Conservation (phyloP, 2,329 filamentous ascomycete species). For the Pseudomassariella vexata region DNA sequence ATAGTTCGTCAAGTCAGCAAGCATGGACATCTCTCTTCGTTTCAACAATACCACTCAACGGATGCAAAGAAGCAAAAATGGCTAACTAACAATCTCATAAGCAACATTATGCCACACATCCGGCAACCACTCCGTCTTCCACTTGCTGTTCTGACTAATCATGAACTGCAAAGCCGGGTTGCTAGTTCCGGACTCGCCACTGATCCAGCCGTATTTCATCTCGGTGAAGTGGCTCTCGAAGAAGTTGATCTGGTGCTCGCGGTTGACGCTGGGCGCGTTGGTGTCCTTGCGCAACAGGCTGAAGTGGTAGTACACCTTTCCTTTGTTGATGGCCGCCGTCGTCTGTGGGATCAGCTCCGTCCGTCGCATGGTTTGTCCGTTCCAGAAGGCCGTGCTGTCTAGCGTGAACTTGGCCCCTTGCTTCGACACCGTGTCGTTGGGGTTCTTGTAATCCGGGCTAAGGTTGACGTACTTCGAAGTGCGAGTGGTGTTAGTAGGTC, state of each 20-base stretch:
- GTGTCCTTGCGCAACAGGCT: slow-evolving; percentile 52
- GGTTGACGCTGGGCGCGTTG: slow-evolving; percentile 54
- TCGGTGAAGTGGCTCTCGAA: slow-evolving; percentile 71
- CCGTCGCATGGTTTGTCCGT: slow-evolving; percentile 66
- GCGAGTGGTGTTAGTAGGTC: too few species aligned
- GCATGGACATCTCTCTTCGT: too few species aligned
- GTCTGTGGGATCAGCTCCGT: slow-evolving; percentile 72
- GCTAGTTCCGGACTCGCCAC: slow-evolving; percentile 34
- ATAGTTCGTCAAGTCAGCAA: too few species aligned
- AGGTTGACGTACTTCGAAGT: slow-evolving; percentile 63
- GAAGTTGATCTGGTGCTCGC: slow-evolving; percentile 61
- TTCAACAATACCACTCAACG: too few species aligned
- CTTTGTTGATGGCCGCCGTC: slow-evolving; percentile 56
- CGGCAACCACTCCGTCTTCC: slow-evolving; percentile 55
- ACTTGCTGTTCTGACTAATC: slow-evolving; percentile 53
- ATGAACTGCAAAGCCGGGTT: slow-evolving; percentile 59
- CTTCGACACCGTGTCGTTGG: slow-evolving; percentile 52
- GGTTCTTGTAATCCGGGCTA: slow-evolving; percentile 55
- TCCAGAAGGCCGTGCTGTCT: slow-evolving; percentile 59
- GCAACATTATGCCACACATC: slow-evolving; percentile 71
- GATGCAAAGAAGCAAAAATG: too few species aligned
- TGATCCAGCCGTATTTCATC: slow-evolving; percentile 62
- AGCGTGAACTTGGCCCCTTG: slow-evolving; percentile 69
- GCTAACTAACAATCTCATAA: slow-evolving; percentile 55
- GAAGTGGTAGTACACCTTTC: slow-evolving; percentile 69